These are phyloP conservation scores for Aureobasidium sp. DNA, from an alignment of 2,329 filamentous ascomycete genomes.

Conservation along the genomic window DNA sequence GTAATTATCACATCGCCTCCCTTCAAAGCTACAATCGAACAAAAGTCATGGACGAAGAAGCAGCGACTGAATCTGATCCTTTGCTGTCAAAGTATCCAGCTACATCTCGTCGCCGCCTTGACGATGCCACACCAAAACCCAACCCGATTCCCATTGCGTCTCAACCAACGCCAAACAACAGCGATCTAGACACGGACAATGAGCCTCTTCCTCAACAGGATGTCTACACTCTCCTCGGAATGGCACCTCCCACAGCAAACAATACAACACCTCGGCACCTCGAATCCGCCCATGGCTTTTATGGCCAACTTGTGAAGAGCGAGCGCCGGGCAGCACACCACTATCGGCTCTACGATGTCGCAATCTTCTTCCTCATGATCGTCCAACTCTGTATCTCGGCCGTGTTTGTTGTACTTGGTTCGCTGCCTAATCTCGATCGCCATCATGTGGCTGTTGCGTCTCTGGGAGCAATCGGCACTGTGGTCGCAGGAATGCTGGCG, in stretches of 20 bases:
- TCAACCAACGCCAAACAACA: constrained; percentile 20
- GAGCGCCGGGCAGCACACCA: constrained; percentile 23
- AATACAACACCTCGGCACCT: constrained; percentile 23
- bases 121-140: not conserved
- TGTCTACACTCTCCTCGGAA: constrained; percentile 28
- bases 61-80: constrained; percentile 11
- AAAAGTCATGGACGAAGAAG: not conserved
- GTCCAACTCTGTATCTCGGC: constrained; percentile 30
- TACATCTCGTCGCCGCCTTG: not conserved
- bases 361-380: constrained; percentile 27
- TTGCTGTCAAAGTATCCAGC: constrained; percentile 5
- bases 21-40: not conserved
- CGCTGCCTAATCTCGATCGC: constrained; percentile 20
- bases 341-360: constrained; percentile 26
- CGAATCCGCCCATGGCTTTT: constrained; percentile 24
- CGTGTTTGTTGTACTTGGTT: constrained; percentile 31
- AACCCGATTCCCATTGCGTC: not conserved
- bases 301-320: constrained; percentile 20
- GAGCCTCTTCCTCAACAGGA: constrained; percentile 21
- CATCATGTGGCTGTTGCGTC: constrained; percentile 27
- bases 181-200: constrained; percentile 18
- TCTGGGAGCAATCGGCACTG: constrained; percentile 28
- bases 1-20: not conserved
- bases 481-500: constrained; percentile 29
- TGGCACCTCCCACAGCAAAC: constrained; percentile 21